Conservation (phyloP, 495 filamentous ascomycete species). For the Aspergillus conjunctus region DNA sequence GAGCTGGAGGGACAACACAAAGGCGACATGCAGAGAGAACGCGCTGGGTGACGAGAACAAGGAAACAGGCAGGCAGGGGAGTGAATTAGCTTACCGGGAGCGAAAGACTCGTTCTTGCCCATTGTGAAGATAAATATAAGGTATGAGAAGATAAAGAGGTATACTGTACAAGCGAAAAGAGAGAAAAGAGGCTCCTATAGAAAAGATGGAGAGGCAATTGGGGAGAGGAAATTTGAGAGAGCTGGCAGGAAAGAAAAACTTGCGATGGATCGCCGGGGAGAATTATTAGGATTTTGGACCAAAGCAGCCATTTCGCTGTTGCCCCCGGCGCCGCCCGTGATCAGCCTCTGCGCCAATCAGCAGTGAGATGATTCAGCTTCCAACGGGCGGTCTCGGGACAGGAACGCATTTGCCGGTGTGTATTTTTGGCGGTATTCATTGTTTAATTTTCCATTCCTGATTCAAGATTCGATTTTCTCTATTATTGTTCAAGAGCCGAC, state of each 20-base stretch:
- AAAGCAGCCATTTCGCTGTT: constrained; percentile 17
- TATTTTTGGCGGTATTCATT: not conserved
- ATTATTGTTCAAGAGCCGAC: too few species aligned
- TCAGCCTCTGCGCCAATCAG: constrained; percentile 42
- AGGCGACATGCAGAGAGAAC: constrained; percentile 2
- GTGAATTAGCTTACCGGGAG: constrained; percentile 42
- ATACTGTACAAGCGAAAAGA: constrained; percentile 41
- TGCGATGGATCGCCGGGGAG: constrained; percentile 25
- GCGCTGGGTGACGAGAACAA: constrained; percentile 3
- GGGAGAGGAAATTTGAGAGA: constrained; percentile 21
- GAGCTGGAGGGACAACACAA: constrained; percentile 4
- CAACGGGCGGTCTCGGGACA: constrained; percentile 43
- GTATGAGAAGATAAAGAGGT: constrained; percentile 29
- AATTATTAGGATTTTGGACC: constrained; percentile 49
- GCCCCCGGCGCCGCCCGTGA: constrained; percentile 45
- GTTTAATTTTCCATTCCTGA: not conserved
- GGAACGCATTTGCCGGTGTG: constrained; percentile 14
- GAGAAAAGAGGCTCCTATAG: constrained; percentile 17
- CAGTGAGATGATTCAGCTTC: constrained; percentile 37
- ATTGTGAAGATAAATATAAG: constrained; percentile 41
- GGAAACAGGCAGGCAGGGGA: constrained; percentile 15
- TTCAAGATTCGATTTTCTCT: too few species aligned
- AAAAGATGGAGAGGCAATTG: constrained; percentile 22
- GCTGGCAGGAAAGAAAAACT: constrained; percentile 31
- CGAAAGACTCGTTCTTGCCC: constrained; percentile 48